These are phyloP conservation scores for Neonectria faginata DNA, from an alignment of 2,329 filamentous ascomycete species.

Conservation along the genomic window DNA sequence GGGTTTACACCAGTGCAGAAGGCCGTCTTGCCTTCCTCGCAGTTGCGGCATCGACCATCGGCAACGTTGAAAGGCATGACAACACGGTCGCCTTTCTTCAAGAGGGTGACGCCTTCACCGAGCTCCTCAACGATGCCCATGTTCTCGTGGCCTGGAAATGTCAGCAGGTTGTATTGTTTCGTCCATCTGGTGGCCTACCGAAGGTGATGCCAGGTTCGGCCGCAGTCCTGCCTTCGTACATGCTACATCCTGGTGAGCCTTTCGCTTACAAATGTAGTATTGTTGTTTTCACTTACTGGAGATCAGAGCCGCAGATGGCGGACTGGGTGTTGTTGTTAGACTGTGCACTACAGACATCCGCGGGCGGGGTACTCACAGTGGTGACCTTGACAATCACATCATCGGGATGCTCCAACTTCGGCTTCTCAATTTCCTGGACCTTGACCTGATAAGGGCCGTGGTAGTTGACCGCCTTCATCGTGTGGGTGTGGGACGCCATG, in stretches of 20 bases:
- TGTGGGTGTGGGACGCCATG: conserved; percentile 41
- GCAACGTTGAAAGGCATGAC: conserved; percentile 76
- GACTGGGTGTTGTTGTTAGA: conserved; percentile 42
- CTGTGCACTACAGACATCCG: background rate
- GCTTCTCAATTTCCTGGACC: conserved; percentile 69
- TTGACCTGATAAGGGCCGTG: conserved; percentile 71
- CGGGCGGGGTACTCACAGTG: conserved; percentile 58
- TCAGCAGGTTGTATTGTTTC: conserved; percentile 1
- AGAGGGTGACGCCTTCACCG: conserved; percentile 68
- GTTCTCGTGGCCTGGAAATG: conserved; percentile 62
- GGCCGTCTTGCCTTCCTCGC: conserved; percentile 72
- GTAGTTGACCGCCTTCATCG: conserved; percentile 73
- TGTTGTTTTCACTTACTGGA: conserved; percentile 52
- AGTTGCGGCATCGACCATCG: conserved; percentile 72
- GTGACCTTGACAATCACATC: conserved; percentile 75
- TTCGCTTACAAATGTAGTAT: accelerated
- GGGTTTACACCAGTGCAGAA: conserved; percentile 70
- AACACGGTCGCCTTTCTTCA: conserved; percentile 72
- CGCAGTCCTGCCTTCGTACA: conserved; percentile 75
- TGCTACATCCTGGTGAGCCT: conserved; percentile 53
- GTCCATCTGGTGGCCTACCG: conserved; percentile 46
- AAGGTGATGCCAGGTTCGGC: conserved; percentile 72
- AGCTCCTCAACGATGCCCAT: conserved; percentile 69
- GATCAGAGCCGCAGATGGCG: conserved; percentile 66
- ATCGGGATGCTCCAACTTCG: conserved; percentile 72